Percentiles rank a stretch among this genome's conserved stretches.
Conservation (phyloP, 108 stramenopile species). For the Cyclostephanos invisitatus region DNA sequence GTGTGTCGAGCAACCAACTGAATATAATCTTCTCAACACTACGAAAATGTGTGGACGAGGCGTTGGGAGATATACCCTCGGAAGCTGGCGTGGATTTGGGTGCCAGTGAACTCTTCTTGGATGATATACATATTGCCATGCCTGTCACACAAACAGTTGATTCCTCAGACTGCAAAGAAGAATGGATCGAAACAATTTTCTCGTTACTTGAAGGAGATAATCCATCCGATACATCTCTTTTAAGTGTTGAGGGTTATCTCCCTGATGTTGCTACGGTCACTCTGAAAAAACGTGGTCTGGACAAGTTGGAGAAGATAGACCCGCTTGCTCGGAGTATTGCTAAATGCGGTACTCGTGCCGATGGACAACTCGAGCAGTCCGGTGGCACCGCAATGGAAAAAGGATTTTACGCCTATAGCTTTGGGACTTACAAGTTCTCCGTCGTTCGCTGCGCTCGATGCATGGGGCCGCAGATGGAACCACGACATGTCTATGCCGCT, state of each 20-base stretch:
- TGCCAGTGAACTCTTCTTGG: constrained; percentile 22
- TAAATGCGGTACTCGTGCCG: constrained; percentile 53
- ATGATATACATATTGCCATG: constrained; percentile 59
- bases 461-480: constrained; percentile 71
- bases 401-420: constrained; percentile 73
- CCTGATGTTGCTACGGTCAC: constrained; percentile 69
- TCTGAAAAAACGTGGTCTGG: constrained; percentile 62
- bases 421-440: constrained; percentile 74
- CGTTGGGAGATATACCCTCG: constrained; percentile 38
- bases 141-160: constrained; percentile 53
- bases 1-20: constrained; percentile 71
- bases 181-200: constrained; percentile 85
- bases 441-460: constrained; percentile 62
- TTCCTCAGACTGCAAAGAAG: constrained; percentile 76
- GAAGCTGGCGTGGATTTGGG: constrained; percentile 32
- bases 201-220: constrained; percentile 71
- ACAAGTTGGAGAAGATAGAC: constrained; percentile 69
- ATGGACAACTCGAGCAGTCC: constrained; percentile 18
- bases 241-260: constrained; percentile 72
- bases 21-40: constrained; percentile 48
- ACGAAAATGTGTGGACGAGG: constrained; percentile 44
- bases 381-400: constrained; percentile 54
- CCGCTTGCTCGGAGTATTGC: constrained; percentile 57
- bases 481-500: constrained; percentile 87
- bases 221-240: constrained; percentile 43